These are phyloP conservation scores for Arthrinium phaeospermum DNA, from an alignment of 2,329 filamentous ascomycete species.

Conservation along the genomic window DNA sequence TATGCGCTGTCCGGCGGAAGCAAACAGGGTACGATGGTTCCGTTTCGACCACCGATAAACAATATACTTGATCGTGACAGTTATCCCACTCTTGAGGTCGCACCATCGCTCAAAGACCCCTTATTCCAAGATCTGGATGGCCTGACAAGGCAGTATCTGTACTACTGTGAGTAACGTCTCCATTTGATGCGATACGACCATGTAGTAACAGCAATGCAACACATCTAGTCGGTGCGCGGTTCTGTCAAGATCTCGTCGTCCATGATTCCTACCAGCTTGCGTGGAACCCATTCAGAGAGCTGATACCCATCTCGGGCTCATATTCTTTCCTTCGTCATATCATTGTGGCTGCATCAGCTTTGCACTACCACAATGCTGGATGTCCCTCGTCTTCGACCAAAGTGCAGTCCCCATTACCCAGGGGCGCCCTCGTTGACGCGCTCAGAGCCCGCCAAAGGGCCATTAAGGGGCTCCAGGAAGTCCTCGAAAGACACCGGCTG, in stretches of 20 bases:
- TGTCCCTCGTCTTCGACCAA: conserved; percentile 37
- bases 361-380: conserved; percentile 54
- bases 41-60: neutral
- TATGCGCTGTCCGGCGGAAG: conserved; percentile 16
- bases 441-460: conserved; percentile 53
- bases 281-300: conserved; percentile 54
- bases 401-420: conserved; percentile 28
- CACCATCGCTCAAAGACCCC: conserved; percentile 54
- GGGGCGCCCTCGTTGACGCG: conserved; percentile 51
- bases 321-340: conserved; percentile 55
- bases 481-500: conserved; percentile 39
- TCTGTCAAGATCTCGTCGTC: conserved; percentile 61
- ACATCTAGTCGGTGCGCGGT: conserved; percentile 34
- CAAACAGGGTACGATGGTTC: neutral
- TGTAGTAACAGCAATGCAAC: conserved; percentile 18
- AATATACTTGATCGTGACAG: neutral
- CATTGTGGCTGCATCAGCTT: conserved; percentile 54
- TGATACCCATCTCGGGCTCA: conserved; percentile 52
- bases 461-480: conserved; percentile 48
- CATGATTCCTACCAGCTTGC: conserved; percentile 47
- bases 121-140: conserved; percentile 58
- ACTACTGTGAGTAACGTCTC: conserved; percentile 52
- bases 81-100: neutral
- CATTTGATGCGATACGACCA: neutral
- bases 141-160: conserved; percentile 52